A percentile compares a stretch with the other conserved stretches of the same genome.
Conservation (phyloP, 2,329 filamentous ascomycete species). For the Gliomastix tumulicola region DNA sequence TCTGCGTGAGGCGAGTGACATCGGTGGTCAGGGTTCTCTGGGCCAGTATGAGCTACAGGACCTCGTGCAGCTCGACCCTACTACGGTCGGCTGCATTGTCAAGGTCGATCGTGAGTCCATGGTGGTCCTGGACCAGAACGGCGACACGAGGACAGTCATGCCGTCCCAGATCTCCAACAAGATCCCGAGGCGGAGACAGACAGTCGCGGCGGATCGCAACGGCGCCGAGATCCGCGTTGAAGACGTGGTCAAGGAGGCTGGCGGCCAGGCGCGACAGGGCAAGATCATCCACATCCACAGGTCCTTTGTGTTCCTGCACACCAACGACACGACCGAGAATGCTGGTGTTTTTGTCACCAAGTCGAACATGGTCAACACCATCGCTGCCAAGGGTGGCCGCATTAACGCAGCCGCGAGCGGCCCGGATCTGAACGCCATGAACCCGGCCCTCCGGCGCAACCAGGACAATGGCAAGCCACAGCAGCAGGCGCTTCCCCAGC, state of each 20-base stretch:
- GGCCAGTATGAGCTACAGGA: conserved; percentile 90
- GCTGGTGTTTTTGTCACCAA: conserved; percentile 84
- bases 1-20: conserved; percentile 85
- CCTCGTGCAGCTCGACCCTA: conserved; percentile 85
- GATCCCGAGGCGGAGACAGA: conserved; percentile 72
- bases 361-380: conserved; percentile 76
- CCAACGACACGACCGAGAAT: conserved; percentile 77
- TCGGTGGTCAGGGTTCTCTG: conserved; percentile 76
- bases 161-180: conserved; percentile 91
- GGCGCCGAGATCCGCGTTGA: conserved; percentile 88
- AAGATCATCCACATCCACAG: conserved; percentile 92
- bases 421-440: conserved; percentile 84
- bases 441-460: conserved; percentile 71
- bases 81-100: conserved; percentile 87
- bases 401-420: conserved; percentile 53
- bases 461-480: conserved; percentile 38
- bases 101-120: conserved; percentile 93
- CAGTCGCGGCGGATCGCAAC: conserved; percentile 86
- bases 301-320: conserved; percentile 86
- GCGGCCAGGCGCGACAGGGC: conserved; percentile 78
- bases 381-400: conserved; percentile 89
- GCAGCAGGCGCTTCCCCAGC: conserved; percentile 61
- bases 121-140: conserved; percentile 84
- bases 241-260: conserved; percentile 86
- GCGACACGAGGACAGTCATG: conserved; percentile 72